These are phyloP conservation scores for Fusarium bulbicola DNA, from an alignment of 2,329 filamentous ascomycete species.

Conservation along the genomic window DNA sequence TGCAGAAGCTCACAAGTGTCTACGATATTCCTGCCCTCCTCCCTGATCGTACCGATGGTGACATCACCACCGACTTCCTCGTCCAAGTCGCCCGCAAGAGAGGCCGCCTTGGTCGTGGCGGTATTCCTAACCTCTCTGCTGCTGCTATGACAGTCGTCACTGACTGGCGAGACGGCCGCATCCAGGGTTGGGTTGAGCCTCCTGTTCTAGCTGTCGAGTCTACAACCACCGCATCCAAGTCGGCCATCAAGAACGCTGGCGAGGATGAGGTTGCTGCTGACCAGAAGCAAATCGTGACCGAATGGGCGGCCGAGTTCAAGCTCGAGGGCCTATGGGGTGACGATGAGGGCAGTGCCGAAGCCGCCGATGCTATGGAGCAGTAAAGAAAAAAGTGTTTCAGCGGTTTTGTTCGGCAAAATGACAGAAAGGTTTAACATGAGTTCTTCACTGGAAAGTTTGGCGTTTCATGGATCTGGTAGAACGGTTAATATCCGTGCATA, in stretches of 20 bases:
- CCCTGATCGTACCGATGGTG: slow-evolving; percentile 70
- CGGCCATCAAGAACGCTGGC: slow-evolving; percentile 50
- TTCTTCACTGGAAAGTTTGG: slow-evolving; percentile 45
- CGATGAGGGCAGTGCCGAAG: slow-evolving; percentile 54
- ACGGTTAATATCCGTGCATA: slow-evolving; percentile 43
- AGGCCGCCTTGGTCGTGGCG: slow-evolving; percentile 86
- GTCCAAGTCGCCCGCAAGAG: slow-evolving; percentile 95
- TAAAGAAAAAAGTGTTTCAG: slow-evolving; percentile 41
- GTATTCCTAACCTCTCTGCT: slow-evolving; percentile 85
- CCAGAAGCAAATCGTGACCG: slow-evolving; percentile 87
- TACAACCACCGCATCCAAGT: slow-evolving; percentile 42
- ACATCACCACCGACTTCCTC: slow-evolving; percentile 88
- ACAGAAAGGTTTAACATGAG: slow-evolving; percentile 41
- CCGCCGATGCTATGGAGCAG: slow-evolving; percentile 62
- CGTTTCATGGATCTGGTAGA: slow-evolving; percentile 47
- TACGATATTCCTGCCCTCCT: slow-evolving; percentile 88
- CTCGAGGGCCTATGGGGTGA: slow-evolving; percentile 92
- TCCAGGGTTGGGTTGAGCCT: slow-evolving; percentile 89
- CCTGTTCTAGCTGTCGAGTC: slow-evolving; percentile 70
- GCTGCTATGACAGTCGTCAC: slow-evolving; percentile 93
- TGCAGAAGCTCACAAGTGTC: slow-evolving; percentile 81
- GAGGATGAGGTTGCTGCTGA: slow-evolving; percentile 63
- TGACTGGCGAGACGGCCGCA: slow-evolving; percentile 96
- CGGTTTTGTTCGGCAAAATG: slow-evolving; percentile 33
- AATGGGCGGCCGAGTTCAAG: slow-evolving; percentile 96